Percentiles rank a stretch among this genome's conserved stretches.
phyloP scores from a whole-genome alignment of 139 green algal genomes.

The Tetraselmis striata region DNA sequence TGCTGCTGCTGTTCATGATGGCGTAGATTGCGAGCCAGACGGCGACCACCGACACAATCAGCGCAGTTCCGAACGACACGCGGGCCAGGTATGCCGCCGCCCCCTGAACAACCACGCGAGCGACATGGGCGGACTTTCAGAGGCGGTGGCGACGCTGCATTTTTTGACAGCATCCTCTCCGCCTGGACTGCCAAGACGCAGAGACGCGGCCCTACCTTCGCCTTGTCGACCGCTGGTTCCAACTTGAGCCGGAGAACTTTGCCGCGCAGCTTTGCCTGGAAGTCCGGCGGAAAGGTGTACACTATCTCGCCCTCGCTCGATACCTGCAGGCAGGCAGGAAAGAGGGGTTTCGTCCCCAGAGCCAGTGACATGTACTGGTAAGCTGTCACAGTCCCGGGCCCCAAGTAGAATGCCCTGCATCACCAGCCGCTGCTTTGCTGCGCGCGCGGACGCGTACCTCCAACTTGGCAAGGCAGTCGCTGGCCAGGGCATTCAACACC shows the following conservation, averaged over 20 bases:
- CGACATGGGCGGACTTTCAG: background rate
- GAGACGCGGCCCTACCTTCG: background rate
- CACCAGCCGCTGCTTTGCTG: too few relatives aligned
- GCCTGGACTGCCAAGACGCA: too few relatives aligned
- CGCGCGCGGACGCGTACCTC: constrained; percentile 44
- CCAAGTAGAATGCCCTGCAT: too few relatives aligned
- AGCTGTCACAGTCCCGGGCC: too few relatives aligned
- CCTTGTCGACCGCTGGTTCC: constrained; percentile 43
- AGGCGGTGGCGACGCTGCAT: background rate
- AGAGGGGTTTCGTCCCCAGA: background rate
- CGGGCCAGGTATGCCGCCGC: constrained; percentile 50
- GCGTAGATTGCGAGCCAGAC: constrained; percentile 76
- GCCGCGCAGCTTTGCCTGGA: constrained; percentile 43
- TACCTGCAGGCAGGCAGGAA: constrained; percentile 23
- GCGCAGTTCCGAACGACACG: constrained; percentile 77
- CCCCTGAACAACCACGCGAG: too few relatives aligned
- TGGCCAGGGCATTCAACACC: constrained; percentile 76
- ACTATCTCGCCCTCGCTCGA: constrained; percentile 79
- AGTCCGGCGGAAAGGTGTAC: constrained; percentile 69
- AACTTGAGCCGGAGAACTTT: constrained; percentile 56
- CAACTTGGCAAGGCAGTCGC: constrained; percentile 62
- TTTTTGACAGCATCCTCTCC: background rate
- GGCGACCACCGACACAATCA: constrained; percentile 70
- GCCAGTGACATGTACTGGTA: too few relatives aligned
- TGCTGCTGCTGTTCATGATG: constrained; percentile 36